A percentile compares a stretch with the other conserved stretches of the same genome.
phyloP scores from a whole-genome alignment of 176 grass and related monocot genomes.

The Avena sativa region DNA sequence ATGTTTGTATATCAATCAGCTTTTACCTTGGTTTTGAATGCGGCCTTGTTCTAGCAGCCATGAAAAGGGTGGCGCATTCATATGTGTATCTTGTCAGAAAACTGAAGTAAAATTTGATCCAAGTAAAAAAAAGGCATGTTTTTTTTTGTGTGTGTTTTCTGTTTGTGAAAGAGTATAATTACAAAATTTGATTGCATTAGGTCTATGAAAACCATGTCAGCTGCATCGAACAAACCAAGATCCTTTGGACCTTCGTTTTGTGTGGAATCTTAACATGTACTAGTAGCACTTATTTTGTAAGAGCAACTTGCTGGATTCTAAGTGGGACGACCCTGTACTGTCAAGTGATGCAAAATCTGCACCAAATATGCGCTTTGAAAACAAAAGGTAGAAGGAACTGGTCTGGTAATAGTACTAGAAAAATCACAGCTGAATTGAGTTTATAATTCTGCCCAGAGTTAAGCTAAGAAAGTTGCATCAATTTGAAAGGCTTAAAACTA shows the following conservation, averaged over 20 bases:
- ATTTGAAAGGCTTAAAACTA: too few relatives aligned
- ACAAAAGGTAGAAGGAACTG: too few relatives aligned
- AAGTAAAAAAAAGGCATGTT: background rate
- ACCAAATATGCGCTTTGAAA: background rate
- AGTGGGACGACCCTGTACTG: background rate
- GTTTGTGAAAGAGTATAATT: background rate
- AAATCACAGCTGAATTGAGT: too few relatives aligned
- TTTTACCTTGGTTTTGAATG: too few relatives aligned
- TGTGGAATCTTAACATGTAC: too few relatives aligned
- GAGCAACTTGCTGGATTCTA: background rate
- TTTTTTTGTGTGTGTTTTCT: too few relatives aligned
- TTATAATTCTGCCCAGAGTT: too few relatives aligned
- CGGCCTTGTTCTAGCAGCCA: background rate
- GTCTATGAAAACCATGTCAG: background rate
- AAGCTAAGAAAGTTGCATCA: too few relatives aligned
- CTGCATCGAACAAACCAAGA: background rate
- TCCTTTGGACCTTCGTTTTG: too few relatives aligned
- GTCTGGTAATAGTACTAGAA: too few relatives aligned
- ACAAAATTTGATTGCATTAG: background rate
- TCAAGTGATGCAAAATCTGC: background rate
- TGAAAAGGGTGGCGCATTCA: background rate
- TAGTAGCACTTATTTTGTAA: too few relatives aligned
- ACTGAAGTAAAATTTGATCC: background rate
- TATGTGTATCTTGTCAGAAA: background rate
- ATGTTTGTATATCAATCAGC: background rate